phyloP scores from a whole-genome alignment of 257 asterid genomes.

The Paraleonurus japonicus region DNA sequence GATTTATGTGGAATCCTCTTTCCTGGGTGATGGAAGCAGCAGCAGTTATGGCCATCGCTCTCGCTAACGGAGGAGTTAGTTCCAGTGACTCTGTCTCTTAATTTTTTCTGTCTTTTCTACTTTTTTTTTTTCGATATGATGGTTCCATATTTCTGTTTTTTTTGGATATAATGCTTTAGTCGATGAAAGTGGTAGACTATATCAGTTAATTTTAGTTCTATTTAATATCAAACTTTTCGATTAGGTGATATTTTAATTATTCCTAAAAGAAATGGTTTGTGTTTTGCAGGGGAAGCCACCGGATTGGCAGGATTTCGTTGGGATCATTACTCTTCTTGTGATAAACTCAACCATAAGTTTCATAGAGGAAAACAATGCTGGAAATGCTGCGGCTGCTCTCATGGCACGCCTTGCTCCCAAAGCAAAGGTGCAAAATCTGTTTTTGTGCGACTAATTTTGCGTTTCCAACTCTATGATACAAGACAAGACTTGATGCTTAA shows the following conservation, averaged over 20 bases:
- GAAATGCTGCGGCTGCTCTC: constrained; percentile 63
- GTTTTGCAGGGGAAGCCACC: constrained; percentile 46
- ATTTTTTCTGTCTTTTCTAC: not conserved
- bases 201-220: not conserved
- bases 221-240: not conserved
- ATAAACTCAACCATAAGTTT: constrained; percentile 61
- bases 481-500: not conserved
- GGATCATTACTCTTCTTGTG: constrained; percentile 46
- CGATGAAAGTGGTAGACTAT: not conserved
- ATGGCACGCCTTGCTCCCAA: constrained; percentile 63
- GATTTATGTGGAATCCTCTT: constrained; percentile 61
- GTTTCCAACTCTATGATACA: constrained; percentile 8
- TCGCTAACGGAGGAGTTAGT: constrained; percentile 58
- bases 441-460: not conserved
- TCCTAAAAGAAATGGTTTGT: not conserved
- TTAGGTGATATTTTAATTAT: not conserved
- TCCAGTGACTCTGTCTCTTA: constrained; percentile 5
- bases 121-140: not conserved
- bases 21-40: constrained; percentile 68
- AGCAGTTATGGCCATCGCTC: constrained; percentile 60
- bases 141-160: not conserved
- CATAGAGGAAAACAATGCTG: constrained; percentile 61
- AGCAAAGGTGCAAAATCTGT: constrained; percentile 39
- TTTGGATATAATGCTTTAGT: not conserved
- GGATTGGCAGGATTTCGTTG: constrained; percentile 63